Conservation (phyloP, 495 filamentous ascomycete genomes). For the Hypoxylon fuscum region DNA sequence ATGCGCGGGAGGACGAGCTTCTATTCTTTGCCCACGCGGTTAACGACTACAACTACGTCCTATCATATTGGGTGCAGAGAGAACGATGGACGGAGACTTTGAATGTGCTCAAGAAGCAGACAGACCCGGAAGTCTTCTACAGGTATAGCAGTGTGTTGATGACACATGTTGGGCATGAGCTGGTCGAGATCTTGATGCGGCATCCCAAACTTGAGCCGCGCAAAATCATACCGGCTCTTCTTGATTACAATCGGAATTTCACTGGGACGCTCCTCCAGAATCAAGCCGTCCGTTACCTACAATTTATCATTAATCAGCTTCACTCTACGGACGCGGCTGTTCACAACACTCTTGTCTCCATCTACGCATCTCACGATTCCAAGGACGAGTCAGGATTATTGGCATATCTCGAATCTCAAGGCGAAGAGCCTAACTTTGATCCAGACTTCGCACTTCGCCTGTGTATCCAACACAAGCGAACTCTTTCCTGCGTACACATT, state of each 20-base stretch:
- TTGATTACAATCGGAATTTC: conserved; percentile 88
- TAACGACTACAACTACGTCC: conserved; percentile 92
- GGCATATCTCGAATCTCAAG: conserved; percentile 82
- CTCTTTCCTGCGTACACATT: conserved; percentile 93
- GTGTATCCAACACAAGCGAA: conserved; percentile 91
- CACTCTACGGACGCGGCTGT: conserved; percentile 86
- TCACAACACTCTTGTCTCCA: conserved; percentile 96
- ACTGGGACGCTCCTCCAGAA: conserved; percentile 73
- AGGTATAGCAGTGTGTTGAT: conserved; percentile 96
- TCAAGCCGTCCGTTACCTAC: conserved; percentile 93
- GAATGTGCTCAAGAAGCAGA: conserved; percentile 88
- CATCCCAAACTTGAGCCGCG: conserved; percentile 88
- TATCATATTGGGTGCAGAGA: conserved; percentile 96
- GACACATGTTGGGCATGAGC: conserved; percentile 80
- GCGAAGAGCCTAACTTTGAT: conserved; percentile 78
- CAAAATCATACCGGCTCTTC: conserved; percentile 87
- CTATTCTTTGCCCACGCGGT: conserved; percentile 87
- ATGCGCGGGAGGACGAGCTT: conserved; percentile 91
- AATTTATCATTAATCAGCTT: conserved; percentile 90
- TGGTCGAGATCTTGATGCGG: conserved; percentile 93
- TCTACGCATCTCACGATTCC: conserved; percentile 88
- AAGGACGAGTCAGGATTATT: conserved; percentile 84
- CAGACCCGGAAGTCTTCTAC: conserved; percentile 91
- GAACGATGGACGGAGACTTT: conserved; percentile 93
- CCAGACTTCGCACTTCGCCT: conserved; percentile 96